Evolutionary conservation across 2,329 filamentous ascomycete species (phyloP), one percentile per base, ranked within the genome.

Genomic region (Fusarium piperis): DNA sequence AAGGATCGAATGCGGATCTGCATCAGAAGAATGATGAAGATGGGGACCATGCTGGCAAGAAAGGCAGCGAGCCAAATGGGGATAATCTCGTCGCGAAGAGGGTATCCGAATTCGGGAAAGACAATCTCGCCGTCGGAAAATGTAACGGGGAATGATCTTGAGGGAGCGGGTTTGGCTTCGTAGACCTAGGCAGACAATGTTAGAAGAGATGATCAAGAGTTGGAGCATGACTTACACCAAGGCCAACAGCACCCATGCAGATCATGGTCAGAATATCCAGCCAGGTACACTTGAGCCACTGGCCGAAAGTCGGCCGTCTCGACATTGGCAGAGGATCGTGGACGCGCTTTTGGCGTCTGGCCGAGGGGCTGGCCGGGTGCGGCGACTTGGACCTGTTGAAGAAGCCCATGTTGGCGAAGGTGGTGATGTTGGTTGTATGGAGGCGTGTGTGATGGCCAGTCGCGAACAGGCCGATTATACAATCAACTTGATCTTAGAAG

Each of bases 11-110:
- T 85, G 55, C 91, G 88, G 72, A 93, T 86, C 79, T 94, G 91
- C 81, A 90, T 87, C 60, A 90, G 72, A 3, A 92, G 80, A 74
- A 94, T 89, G 78, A 92, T 80, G 68, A 84, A 78, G 74, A 94
- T 91, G 10, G 92, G 92, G 26, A 94, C 82, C 3, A 93, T 78
- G 32, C 87, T 83, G 15, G 88, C 90, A 18, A 94, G 83, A 18
- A 94, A 80, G 2, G 91, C 92, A 11, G 91, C 91, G 1, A 88
- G 84, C 89, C 89, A 93, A 76, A 92, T 93, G 26, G 92, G 91
- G 8, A 94, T 80, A 76, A 93, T 91, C 74, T 93, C 90, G 48
- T 91, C 88, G 67, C 92, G 89, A 26, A 92, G 80, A 1, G 92
- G 91, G 77, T 93, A 93, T 30, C 90, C 91, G 72, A 93, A 93